phyloP scores from a whole-genome alignment of 2,329 filamentous ascomycete species.

The Calcarisporium arbuscula region DNA sequence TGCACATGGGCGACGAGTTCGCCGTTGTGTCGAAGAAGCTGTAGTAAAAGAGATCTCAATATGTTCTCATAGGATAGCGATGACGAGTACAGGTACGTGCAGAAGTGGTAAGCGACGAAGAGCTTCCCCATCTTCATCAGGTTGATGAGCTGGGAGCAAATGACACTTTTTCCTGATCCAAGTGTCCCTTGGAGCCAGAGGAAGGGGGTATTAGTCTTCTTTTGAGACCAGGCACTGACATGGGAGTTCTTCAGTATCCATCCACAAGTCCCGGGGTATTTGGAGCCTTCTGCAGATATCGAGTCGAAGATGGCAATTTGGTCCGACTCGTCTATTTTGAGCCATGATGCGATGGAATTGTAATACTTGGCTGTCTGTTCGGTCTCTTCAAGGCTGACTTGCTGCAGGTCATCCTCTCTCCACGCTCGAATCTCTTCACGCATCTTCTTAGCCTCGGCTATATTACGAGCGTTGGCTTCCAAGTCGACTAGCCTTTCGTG shows the following conservation, averaged over 20 bases:
- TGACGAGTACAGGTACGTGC: slow-evolving; percentile 21
- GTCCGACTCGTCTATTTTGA: slow-evolving; percentile 24
- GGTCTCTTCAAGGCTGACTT: slow-evolving; percentile 10
- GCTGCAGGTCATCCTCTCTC: too few relatives aligned
- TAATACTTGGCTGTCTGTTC: slow-evolving; percentile 18
- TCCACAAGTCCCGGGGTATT: slow-evolving; percentile 23
- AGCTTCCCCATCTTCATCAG: slow-evolving; percentile 17
- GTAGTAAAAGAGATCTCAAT: slow-evolving; percentile 22
- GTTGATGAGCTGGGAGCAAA: slow-evolving; percentile 20
- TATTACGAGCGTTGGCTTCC: neutral
- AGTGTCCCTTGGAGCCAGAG: slow-evolving; percentile 27
- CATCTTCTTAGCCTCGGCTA: neutral
- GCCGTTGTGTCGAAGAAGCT: slow-evolving; percentile 16
- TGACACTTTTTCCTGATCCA: slow-evolving; percentile 30
- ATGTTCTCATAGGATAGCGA: slow-evolving; percentile 27
- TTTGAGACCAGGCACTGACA: slow-evolving; percentile 20
- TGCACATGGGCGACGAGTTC: slow-evolving; percentile 17
- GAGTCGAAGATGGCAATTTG: slow-evolving; percentile 23
- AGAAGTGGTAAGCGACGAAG: slow-evolving; percentile 26
- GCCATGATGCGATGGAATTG: slow-evolving; percentile 18
- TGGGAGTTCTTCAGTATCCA: slow-evolving; percentile 25
- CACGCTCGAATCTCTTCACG: neutral
- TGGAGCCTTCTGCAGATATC: slow-evolving; percentile 14
- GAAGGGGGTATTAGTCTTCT: slow-evolving; percentile 12
- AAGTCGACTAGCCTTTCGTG: slow-evolving; percentile 6